Evolutionary conservation across 208 protist species (phyloP).

Genomic region (Leishmania tropica): DNA sequence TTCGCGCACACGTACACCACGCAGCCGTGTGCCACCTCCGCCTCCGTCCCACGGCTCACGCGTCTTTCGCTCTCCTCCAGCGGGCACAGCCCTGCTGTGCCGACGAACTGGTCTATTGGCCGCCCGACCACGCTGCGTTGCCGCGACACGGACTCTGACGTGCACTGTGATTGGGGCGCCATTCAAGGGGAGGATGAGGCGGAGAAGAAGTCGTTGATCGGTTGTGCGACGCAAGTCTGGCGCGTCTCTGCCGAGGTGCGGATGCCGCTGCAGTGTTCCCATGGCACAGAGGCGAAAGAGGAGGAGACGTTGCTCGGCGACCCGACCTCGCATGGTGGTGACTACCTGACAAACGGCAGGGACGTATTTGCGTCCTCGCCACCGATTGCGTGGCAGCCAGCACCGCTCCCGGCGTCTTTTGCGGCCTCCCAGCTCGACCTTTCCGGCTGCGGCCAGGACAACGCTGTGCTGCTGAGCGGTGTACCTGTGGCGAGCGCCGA

Average conservation of each 20-base stretch:
- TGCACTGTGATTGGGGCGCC: conserved; percentile 3
- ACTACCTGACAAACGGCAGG: neutral
- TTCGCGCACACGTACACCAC: neutral
- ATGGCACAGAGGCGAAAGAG: neutral
- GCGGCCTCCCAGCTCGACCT: conserved; percentile 4
- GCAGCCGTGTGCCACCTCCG: neutral
- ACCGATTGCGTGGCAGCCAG: neutral
- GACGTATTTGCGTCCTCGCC: neutral
- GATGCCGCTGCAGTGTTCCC: neutral
- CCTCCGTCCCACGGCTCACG: conserved; percentile 20
- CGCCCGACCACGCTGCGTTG: conserved; percentile 24
- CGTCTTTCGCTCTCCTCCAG: conserved; percentile 18
- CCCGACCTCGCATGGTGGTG: neutral
- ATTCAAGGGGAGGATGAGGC: conserved; percentile 1
- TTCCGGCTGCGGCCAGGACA: neutral
- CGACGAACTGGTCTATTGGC: conserved; percentile 19
- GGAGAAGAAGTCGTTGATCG: conserved; percentile 1
- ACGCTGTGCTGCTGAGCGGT: conserved; percentile 9
- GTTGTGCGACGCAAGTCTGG: conserved; percentile 16
- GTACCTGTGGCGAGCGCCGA: neutral
- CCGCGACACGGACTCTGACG: conserved; percentile 6
- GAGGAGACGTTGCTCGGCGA: neutral
- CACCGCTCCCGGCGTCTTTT: neutral
- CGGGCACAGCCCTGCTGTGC: conserved; percentile 21
- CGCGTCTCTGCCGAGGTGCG: neutral